These are phyloP conservation scores for Blastobotrys persicus DNA, from an alignment of 1,139 yeast species.

Conservation along the genomic window DNA sequence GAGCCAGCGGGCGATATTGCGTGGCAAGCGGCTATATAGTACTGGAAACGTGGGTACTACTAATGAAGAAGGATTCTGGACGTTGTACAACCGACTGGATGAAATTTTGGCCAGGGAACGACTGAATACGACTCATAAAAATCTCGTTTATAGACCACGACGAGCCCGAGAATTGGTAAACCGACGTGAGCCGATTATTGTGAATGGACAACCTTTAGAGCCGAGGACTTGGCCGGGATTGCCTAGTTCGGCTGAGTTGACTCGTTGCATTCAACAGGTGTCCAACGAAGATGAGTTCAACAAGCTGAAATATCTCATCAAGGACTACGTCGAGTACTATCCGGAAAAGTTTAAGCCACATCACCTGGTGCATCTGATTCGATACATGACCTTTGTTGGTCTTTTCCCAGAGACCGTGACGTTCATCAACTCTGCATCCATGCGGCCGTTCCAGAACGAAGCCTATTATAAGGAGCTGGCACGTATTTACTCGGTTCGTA, in stretches of 20 bases:
- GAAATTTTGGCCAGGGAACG: conserved; percentile 20
- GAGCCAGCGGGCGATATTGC: not conserved
- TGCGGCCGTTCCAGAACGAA: not conserved
- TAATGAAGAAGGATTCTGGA: not conserved
- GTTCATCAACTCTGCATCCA: conserved; percentile 8
- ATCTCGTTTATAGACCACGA: conserved; percentile 32
- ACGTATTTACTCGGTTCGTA: conserved; percentile 17
- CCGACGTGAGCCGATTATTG: conserved; percentile 24
- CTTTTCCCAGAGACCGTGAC: conserved; percentile 16
- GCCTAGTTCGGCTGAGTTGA: conserved; percentile 29
- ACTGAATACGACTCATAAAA: conserved; percentile 25
- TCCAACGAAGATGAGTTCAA: conserved; percentile 21
- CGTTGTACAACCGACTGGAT: conserved; percentile 9
- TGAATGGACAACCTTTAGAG: conserved; percentile 24
- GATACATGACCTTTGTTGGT: conserved; percentile 18
- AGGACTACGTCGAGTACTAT: conserved; percentile 18
- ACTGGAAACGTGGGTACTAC: not conserved
- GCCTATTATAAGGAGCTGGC: conserved; percentile 18
- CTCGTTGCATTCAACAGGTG: conserved; percentile 17
- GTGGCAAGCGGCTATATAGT: not conserved
- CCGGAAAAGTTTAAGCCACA: conserved; percentile 19
- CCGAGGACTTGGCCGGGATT: conserved; percentile 30
- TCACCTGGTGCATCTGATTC: conserved; percentile 22
- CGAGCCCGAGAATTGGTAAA: conserved; percentile 24
- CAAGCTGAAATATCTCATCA: conserved; percentile 17